Evolutionary conservation across 495 filamentous ascomycete genomes (phyloP).

Genomic region (Neurospora hispaniola): DNA sequence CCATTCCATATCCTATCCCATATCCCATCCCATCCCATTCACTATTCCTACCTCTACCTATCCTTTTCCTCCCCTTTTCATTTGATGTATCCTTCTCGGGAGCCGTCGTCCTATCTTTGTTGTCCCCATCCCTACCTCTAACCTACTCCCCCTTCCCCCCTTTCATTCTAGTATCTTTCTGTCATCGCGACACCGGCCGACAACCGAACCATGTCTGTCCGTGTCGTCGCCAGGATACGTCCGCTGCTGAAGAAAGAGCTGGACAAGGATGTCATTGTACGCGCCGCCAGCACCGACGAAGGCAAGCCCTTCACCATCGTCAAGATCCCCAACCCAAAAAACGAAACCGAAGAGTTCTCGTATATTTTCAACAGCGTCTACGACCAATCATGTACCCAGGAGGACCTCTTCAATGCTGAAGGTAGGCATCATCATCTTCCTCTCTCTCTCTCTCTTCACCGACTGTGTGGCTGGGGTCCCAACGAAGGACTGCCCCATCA

Average conservation of each 20-base stretch:
- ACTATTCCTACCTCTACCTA: neutral
- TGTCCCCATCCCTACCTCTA: neutral
- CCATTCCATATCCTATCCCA: slow-evolving; percentile 4
- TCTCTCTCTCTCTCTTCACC: neutral
- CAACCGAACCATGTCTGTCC: slow-evolving; percentile 47
- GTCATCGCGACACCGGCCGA: neutral
- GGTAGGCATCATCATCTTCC: slow-evolving; percentile 37
- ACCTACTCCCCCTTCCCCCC: neutral
- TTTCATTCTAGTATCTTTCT: neutral
- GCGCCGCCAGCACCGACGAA: slow-evolving; percentile 45
- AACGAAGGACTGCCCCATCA: neutral
- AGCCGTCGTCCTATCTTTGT: neutral
- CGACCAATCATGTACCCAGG: slow-evolving; percentile 65
- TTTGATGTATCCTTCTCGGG: neutral
- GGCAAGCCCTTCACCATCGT: slow-evolving; percentile 53
- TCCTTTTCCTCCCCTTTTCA: neutral
- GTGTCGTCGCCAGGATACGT: slow-evolving; percentile 81
- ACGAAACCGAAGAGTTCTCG: slow-evolving; percentile 78
- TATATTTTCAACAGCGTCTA: slow-evolving; percentile 96
- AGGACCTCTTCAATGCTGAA: slow-evolving; percentile 80
- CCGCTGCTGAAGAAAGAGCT: slow-evolving; percentile 76
- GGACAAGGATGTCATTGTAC: slow-evolving; percentile 76
- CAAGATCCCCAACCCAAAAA: slow-evolving; percentile 91
- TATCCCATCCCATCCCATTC: slow-evolving; percentile 3
- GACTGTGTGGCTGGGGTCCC: neutral